A percentile compares a stretch with the other conserved stretches of the same genome.
Conservation (phyloP, 2,329 filamentous ascomycete genomes). For the Xylariaceae sp. region DNA sequence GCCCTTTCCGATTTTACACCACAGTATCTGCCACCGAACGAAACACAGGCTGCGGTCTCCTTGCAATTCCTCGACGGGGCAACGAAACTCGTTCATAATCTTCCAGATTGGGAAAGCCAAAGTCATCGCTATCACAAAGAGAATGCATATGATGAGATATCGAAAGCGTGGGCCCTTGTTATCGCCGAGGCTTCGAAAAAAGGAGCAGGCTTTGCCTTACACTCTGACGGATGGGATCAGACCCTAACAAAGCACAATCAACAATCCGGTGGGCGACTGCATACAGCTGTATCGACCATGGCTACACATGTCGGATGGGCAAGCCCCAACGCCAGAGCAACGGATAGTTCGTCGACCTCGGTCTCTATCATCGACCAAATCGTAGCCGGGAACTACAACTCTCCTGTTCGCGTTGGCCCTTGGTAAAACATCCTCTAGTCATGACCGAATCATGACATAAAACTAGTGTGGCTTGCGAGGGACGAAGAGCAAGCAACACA, state of each 20-base stretch:
- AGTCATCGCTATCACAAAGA: conserved; percentile 91
- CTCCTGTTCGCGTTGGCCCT: conserved; percentile 59
- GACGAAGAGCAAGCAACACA: neutral
- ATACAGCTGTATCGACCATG: conserved; percentile 74
- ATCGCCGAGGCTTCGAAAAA: conserved; percentile 87
- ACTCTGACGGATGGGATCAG: conserved; percentile 90
- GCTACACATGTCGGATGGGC: conserved; percentile 75
- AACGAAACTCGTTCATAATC: conserved; percentile 81
- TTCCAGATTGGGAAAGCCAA: conserved; percentile 87
- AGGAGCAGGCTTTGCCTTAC: conserved; percentile 82
- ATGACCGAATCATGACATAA: neutral
- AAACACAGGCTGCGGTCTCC: conserved; percentile 76
- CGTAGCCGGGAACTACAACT: conserved; percentile 56
- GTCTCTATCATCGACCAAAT: conserved; percentile 60
- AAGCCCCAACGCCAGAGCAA: conserved; percentile 20
- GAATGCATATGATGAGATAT: conserved; percentile 92
- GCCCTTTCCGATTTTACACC: conserved; percentile 91
- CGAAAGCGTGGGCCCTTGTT: conserved; percentile 86
- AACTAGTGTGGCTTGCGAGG: neutral
- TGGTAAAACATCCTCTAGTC: conserved; percentile 41
- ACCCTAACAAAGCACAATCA: conserved; percentile 83
- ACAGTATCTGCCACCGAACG: conserved; percentile 89
- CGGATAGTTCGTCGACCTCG: conserved; percentile 38
- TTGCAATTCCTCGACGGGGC: conserved; percentile 84
- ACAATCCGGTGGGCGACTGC: conserved; percentile 75